Evolutionary conservation across 2,329 filamentous ascomycete species (phyloP).

Genomic region (Alternaria sp.): DNA sequence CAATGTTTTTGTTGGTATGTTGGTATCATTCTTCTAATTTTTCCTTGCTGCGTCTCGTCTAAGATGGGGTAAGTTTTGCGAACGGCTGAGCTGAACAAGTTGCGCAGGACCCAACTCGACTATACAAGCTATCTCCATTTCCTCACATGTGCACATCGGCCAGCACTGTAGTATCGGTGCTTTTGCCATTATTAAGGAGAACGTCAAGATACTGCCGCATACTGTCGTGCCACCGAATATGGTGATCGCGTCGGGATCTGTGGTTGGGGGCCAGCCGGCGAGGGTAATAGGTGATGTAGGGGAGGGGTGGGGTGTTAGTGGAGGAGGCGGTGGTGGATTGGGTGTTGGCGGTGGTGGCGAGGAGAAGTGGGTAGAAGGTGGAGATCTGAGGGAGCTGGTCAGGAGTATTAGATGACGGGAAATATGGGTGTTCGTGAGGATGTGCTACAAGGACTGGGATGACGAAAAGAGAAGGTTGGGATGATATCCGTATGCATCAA

Average conservation of each 20-base stretch:
- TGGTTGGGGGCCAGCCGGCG: slow-evolving; percentile 73
- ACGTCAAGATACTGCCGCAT: slow-evolving; percentile 84
- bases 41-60: not conserved
- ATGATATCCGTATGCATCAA: not conserved
- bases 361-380: slow-evolving; percentile 60
- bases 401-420: slow-evolving; percentile 51
- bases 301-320: slow-evolving; percentile 60
- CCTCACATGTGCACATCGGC: slow-evolving; percentile 87
- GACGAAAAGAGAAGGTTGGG: not conserved
- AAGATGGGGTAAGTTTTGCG: not conserved
- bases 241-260: slow-evolving; percentile 90
- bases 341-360: slow-evolving; percentile 52
- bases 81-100: not conserved
- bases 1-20: slow-evolving; percentile 86
- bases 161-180: slow-evolving; percentile 79
- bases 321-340: slow-evolving; percentile 43
- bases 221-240: slow-evolving; percentile 85
- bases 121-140: slow-evolving; percentile 83
- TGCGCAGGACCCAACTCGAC: slow-evolving; percentile 62
- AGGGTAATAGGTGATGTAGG: slow-evolving; percentile 58
- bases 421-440: not conserved
- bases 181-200: slow-evolving; percentile 93
- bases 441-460: not conserved
- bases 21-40: slow-evolving; percentile 17
- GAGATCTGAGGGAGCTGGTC: slow-evolving; percentile 59